Evolutionary conservation across 164 flowering plant species (phyloP).

Genomic region (Chimonanthus praecox): DNA sequence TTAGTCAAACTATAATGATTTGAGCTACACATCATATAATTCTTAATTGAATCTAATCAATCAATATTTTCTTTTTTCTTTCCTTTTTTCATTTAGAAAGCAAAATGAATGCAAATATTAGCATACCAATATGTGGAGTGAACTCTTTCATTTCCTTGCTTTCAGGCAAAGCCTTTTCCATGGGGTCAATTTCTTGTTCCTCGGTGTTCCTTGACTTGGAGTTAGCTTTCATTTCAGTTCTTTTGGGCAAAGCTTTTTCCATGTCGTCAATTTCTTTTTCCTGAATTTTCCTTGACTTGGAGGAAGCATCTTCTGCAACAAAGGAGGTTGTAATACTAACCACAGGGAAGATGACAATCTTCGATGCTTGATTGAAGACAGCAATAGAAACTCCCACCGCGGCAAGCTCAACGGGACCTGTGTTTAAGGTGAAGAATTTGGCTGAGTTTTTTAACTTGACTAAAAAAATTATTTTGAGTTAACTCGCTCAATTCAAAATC

Average conservation of each 20-base stretch:
- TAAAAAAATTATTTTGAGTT: not conserved
- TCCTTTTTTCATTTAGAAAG: too few species aligned
- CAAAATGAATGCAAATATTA: too few species aligned
- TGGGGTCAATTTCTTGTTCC: slow-evolving; percentile 10
- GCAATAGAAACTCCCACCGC: slow-evolving; percentile 65
- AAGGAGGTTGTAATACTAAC: slow-evolving; percentile 63
- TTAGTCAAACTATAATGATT: too few species aligned
- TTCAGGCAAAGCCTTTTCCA: slow-evolving; percentile 10
- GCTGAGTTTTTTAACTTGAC: not conserved
- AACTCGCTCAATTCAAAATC: not conserved
- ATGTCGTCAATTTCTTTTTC: slow-evolving; percentile 13
- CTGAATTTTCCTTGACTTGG: slow-evolving; percentile 6
- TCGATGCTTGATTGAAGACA: slow-evolving; percentile 52
- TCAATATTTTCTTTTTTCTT: not conserved
- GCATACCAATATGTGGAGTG: not conserved
- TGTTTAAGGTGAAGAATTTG: not conserved
- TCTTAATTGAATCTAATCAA: not conserved
- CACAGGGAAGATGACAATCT: slow-evolving; percentile 56
- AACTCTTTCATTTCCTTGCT: not conserved
- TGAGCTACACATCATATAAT: not conserved
- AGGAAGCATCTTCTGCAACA: slow-evolving; percentile 50
- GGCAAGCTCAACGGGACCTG: slow-evolving; percentile 72
- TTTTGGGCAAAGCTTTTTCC: slow-evolving; percentile 6
- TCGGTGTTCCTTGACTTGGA: slow-evolving; percentile 6
- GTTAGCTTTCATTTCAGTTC: slow-evolving; percentile 28